Percentiles rank a stretch among this genome's conserved stretches.
These are phyloP conservation scores for Cytospora paraplurivora DNA, from an alignment of 2,329 filamentous ascomycete genomes.

Conservation along the genomic window DNA sequence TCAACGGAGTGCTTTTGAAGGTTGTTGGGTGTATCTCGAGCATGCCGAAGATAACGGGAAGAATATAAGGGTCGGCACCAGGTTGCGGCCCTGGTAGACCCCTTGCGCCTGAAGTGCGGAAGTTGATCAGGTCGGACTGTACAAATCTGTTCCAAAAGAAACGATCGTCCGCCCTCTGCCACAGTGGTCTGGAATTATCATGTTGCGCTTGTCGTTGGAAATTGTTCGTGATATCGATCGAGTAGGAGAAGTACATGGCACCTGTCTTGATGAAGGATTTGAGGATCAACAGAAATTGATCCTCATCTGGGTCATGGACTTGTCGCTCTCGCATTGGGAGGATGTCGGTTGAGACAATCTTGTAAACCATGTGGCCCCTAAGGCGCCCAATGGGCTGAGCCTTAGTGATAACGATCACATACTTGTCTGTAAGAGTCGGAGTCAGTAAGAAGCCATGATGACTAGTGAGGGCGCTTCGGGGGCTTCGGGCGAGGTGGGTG, in stretches of 20 bases:
- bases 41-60: constrained; percentile 96
- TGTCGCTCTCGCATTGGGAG: constrained; percentile 90
- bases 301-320: constrained; percentile 90
- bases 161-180: constrained; percentile 91
- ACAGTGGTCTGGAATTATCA: constrained; percentile 73
- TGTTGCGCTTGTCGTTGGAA: constrained; percentile 90
- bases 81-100: constrained; percentile 70
- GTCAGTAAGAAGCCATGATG: neutral
- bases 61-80: constrained; percentile 84
- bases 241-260: constrained; percentile 98
- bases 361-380: constrained; percentile 96
- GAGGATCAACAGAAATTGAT: constrained; percentile 82
- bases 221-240: constrained; percentile 92
- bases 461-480: neutral
- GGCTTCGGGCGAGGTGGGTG: neutral
- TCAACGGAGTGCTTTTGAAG: constrained; percentile 82
- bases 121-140: constrained; percentile 88
- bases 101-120: constrained; percentile 66
- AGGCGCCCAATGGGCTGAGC: constrained; percentile 86
- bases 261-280: constrained; percentile 79
- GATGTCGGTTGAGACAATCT: constrained; percentile 86
- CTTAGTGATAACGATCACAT: constrained; percentile 95
- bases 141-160: constrained; percentile 99
- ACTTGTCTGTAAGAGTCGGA: constrained; percentile 68
- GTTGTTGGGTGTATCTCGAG: constrained; percentile 84